Evolutionary conservation across 441 rosid genomes (phyloP).

Genomic region (Pelargonium fulgidum): DNA sequence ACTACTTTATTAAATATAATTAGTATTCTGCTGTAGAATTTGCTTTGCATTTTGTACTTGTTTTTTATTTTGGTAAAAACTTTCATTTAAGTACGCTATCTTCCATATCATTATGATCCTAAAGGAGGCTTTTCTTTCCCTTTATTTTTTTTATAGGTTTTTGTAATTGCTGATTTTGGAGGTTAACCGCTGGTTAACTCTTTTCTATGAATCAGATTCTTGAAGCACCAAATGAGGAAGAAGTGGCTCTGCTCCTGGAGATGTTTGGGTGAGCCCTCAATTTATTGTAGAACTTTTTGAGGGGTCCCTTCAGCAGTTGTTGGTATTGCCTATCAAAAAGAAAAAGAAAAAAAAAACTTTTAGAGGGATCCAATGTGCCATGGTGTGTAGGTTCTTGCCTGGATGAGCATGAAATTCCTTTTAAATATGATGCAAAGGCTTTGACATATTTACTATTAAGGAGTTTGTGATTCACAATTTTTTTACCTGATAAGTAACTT

Average conservation of each 20-base stretch:
- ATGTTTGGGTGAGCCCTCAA: conserved; percentile 65
- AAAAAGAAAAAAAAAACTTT: background rate
- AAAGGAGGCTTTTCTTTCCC: no score
- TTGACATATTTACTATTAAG: background rate
- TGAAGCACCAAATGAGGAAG: conserved; percentile 90
- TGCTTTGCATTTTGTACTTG: background rate
- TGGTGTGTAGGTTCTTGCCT: background rate
- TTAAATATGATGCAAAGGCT: background rate
- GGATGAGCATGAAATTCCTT: background rate
- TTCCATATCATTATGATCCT: no score
- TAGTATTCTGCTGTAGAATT: no score
- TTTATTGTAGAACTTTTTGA: conserved; percentile 3
- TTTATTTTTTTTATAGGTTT: conserved; percentile 11
- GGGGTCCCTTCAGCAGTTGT: no score
- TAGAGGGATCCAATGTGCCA: background rate
- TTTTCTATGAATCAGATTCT: conserved; percentile 66
- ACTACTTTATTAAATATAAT: no score
- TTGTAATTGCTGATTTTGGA: conserved; percentile 23
- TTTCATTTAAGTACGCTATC: no score
- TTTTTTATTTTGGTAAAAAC: no score
- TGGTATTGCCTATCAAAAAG: no score
- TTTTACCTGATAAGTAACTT: background rate
- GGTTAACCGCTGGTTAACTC: conserved; percentile 20
- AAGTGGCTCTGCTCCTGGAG: conserved; percentile 76
- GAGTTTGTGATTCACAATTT: background rate